These are phyloP conservation scores for Ophiostoma quercus DNA, from an alignment of 2,329 filamentous ascomycete genomes.

Conservation along the genomic window DNA sequence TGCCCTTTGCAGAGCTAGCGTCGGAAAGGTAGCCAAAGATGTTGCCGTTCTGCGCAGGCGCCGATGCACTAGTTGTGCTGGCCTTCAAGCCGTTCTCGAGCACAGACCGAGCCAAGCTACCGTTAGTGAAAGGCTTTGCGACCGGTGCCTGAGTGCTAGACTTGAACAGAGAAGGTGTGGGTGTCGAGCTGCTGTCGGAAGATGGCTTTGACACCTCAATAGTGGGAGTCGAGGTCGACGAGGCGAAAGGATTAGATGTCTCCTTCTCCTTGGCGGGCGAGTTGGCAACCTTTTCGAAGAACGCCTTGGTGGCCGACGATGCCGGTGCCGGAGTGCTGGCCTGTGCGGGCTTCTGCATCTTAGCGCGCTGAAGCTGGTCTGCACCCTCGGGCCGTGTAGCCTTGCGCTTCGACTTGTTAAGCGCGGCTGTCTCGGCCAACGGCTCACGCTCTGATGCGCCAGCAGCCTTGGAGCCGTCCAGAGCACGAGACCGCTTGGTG, in stretches of 20 bases:
- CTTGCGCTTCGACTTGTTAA: conserved; percentile 50
- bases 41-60: conserved; percentile 42
- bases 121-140: conserved; percentile 35
- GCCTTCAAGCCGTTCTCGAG: conserved; percentile 34
- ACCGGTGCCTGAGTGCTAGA: conserved; percentile 33
- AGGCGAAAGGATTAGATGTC: conserved; percentile 19
- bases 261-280: conserved; percentile 39
- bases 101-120: conserved; percentile 41
- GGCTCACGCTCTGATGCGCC: conserved; percentile 36
- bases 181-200: conserved; percentile 28
- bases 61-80: conserved; percentile 2
- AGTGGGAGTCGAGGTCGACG: not conserved
- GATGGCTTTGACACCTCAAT: conserved; percentile 29
- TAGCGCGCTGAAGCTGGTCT: conserved; percentile 46
- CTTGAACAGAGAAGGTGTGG: conserved; percentile 30
- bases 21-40: conserved; percentile 59
- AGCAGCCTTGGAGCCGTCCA: conserved; percentile 18
- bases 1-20: conserved; percentile 50
- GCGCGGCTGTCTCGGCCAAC: conserved; percentile 34
- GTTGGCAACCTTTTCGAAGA: conserved; percentile 55
- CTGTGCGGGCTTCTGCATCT: conserved; percentile 43
- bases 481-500: conserved; percentile 46
- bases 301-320: conserved; percentile 50
- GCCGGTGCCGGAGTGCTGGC: conserved; percentile 29
- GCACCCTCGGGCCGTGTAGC: conserved; percentile 42